Evolutionary conservation across 495 filamentous ascomycete genomes (phyloP).

Genomic region (Podospora bellae-mahoneyi): DNA sequence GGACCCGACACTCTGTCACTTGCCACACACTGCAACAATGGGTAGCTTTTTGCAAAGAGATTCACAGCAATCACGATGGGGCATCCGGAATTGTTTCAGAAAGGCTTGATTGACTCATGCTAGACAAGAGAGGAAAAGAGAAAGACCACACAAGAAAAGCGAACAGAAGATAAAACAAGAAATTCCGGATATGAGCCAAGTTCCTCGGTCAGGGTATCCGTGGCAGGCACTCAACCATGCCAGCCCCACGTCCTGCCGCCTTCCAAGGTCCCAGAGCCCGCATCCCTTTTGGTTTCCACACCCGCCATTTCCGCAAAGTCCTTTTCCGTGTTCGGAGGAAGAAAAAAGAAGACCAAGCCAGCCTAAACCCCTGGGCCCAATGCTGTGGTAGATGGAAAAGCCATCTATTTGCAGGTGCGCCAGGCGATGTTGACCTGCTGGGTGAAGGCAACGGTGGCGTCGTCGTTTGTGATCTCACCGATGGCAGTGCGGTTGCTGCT

Average conservation of each 20-base stretch:
- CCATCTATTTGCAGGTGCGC: constrained; percentile 42
- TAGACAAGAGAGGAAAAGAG: constrained; percentile 19
- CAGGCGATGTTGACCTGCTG: constrained; percentile 54
- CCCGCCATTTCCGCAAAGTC: constrained; percentile 17
- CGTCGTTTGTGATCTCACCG: constrained; percentile 53
- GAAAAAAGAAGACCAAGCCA: constrained; percentile 8
- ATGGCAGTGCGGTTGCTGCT: constrained; percentile 41
- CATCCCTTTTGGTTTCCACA: constrained; percentile 20
- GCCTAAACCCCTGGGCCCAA: constrained; percentile 5
- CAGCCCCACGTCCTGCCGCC: constrained; percentile 6
- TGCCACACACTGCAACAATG: not conserved
- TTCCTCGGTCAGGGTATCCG: not conserved
- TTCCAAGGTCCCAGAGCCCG: constrained; percentile 11
- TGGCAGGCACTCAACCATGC: constrained; percentile 18
- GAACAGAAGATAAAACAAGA: constrained; percentile 10
- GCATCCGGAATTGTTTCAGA: constrained; percentile 12
- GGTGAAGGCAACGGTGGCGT: constrained; percentile 54
- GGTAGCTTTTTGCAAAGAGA: constrained; percentile 1
- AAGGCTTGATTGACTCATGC: constrained; percentile 38
- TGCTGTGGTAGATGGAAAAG: constrained; percentile 7
- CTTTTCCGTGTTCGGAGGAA: constrained; percentile 8
- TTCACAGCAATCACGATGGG: not conserved
- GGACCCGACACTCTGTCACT: not conserved
- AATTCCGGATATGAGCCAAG: not conserved
- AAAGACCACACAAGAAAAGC: not conserved